Conservation (phyloP, 164 flowering plant species). For the Vitis labrusca region DNA sequence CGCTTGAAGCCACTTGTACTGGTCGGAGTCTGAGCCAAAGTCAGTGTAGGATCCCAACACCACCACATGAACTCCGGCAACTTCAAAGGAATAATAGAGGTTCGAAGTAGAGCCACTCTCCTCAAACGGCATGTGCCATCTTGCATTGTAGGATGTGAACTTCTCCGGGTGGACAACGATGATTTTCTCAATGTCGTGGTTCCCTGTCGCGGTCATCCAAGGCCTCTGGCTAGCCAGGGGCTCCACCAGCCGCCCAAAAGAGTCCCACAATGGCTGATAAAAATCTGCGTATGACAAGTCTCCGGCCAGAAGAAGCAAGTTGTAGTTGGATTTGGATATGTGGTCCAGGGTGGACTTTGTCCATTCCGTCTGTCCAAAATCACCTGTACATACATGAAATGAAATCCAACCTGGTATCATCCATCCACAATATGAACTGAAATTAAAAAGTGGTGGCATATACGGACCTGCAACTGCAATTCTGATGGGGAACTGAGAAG, state of each 20-base stretch:
- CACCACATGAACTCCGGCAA: slow-evolving; percentile 66
- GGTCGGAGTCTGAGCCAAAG: slow-evolving; percentile 47
- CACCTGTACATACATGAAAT: slow-evolving; percentile 38
- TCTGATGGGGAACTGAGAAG: slow-evolving; percentile 44
- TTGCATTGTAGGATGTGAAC: slow-evolving; percentile 72
- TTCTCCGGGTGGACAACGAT: slow-evolving; percentile 30
- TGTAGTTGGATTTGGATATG: slow-evolving; percentile 53
- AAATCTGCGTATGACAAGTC: slow-evolving; percentile 81
- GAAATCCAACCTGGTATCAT: no score
- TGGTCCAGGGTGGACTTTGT: slow-evolving; percentile 73
- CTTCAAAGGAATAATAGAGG: slow-evolving; percentile 84
- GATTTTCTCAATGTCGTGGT: slow-evolving; percentile 75
- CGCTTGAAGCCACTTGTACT: slow-evolving; percentile 60
- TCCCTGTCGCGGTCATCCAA: slow-evolving; percentile 93
- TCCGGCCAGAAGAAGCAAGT: slow-evolving; percentile 71
- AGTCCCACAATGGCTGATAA: slow-evolving; percentile 66
- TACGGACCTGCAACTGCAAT: slow-evolving; percentile 23
- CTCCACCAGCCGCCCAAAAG: slow-evolving; percentile 75
- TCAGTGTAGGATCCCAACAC: slow-evolving; percentile 84
- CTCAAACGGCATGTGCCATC: slow-evolving; percentile 84
- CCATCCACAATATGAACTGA: background rate
- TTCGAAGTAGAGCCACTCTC: slow-evolving; percentile 72
- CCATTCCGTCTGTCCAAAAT: slow-evolving; percentile 87
- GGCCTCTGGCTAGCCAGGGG: slow-evolving; percentile 80
- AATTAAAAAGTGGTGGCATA: background rate